phyloP scores from a whole-genome alignment of 2,329 filamentous ascomycete species.

The Epichloe typhina region DNA sequence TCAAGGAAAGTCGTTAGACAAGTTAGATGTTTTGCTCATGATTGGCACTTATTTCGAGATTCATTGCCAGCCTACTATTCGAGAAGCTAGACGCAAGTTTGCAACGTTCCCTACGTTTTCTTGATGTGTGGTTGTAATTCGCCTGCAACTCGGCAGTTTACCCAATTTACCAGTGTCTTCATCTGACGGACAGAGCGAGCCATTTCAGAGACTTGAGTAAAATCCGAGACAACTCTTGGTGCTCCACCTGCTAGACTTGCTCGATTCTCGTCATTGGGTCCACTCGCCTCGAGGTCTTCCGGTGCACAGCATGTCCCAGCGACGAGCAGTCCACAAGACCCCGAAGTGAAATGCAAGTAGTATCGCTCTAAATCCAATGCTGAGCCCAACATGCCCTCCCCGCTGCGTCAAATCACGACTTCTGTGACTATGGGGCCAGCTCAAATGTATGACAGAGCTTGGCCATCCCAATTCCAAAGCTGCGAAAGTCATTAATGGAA shows the following conservation, averaged over 20 bases:
- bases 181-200: not conserved
- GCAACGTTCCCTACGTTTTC: too few species aligned
- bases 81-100: too few species aligned
- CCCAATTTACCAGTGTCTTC: not conserved
- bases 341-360: conserved; percentile 22
- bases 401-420: not conserved
- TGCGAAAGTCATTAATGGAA: conserved; percentile 56
- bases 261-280: conserved; percentile 14
- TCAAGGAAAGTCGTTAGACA: too few species aligned
- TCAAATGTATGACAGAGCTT: conserved; percentile 2
- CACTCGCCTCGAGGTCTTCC: conserved; percentile 15
- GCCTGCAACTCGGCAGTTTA: not conserved
- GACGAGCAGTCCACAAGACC: conserved; percentile 21
- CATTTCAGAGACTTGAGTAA: not conserved
- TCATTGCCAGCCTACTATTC: too few species aligned
- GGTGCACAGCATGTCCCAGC: conserved; percentile 22
- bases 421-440: not conserved
- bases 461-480: conserved; percentile 47
- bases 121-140: too few species aligned
- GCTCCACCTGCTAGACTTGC: not conserved
- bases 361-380: conserved; percentile 17
- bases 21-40: too few species aligned
- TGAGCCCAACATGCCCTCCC: conserved; percentile 2
- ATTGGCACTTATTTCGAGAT: too few species aligned
- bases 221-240: not conserved